phyloP scores from a whole-genome alignment of 768 basidiomycete species.

The Chlorophyllum brunneum region DNA sequence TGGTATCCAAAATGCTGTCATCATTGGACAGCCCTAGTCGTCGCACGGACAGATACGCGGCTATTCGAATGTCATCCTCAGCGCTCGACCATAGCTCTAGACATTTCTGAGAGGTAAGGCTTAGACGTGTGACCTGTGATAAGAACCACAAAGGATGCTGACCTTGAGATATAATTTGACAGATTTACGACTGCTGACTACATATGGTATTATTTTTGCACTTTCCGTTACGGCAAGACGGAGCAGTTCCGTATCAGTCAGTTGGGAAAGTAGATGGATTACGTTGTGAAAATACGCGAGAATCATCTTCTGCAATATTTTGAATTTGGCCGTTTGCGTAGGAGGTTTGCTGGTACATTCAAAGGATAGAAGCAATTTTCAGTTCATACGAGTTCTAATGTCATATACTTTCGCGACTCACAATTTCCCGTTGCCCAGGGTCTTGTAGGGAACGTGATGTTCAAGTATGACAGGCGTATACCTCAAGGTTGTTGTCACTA shows the following conservation, averaged over 20 bases:
- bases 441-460: constrained; percentile 88
- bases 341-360: constrained; percentile 68
- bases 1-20: constrained; percentile 75
- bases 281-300: constrained; percentile 89
- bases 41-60: constrained; percentile 82
- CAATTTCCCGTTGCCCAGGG: constrained; percentile 80
- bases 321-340: constrained; percentile 75
- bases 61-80: constrained; percentile 77
- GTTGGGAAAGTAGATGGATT: constrained; percentile 71
- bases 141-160: constrained; percentile 4
- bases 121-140: constrained; percentile 9
- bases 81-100: constrained; percentile 81
- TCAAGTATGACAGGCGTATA: constrained; percentile 89
- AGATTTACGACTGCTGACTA: constrained; percentile 78
- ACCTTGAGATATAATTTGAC: constrained; percentile 89
- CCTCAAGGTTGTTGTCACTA: constrained; percentile 79
- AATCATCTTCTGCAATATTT: constrained; percentile 81
- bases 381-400: constrained; percentile 1
- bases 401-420: constrained; percentile 34
- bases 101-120: constrained; percentile 52
- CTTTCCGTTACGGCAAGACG: constrained; percentile 79
- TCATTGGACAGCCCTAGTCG: constrained; percentile 76
- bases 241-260: constrained; percentile 62
- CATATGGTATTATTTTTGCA: constrained; percentile 86
- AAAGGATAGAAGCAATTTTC: constrained; percentile 1